These are phyloP conservation scores for Benincasa hispida DNA, from an alignment of 306 rosid genomes.

Conservation along the genomic window DNA sequence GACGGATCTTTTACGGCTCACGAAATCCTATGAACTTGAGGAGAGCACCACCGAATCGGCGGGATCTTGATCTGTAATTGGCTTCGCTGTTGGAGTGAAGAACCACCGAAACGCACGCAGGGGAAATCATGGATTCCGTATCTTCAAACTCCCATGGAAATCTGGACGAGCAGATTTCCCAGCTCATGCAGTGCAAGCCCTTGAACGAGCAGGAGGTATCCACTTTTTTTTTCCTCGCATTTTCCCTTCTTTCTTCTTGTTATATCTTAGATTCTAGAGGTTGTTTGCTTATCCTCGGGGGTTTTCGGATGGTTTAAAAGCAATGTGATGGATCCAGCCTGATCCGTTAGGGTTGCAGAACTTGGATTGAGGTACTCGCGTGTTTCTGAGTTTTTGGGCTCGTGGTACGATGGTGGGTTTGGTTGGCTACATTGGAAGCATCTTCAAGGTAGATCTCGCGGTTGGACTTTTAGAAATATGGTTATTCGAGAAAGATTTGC, in stretches of 20 bases:
- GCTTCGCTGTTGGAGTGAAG: background rate
- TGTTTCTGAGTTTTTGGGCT: background rate
- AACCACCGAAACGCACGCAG: background rate
- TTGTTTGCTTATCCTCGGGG: background rate
- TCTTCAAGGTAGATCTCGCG: background rate
- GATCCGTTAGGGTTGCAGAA: background rate
- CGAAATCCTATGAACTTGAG: slow-evolving; percentile 41
- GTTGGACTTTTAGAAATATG: background rate
- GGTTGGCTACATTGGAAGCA: background rate
- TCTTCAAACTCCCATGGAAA: slow-evolving; percentile 79
- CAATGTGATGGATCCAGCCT: slow-evolving; percentile 27
- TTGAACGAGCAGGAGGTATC: slow-evolving; percentile 84
- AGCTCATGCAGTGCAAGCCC: slow-evolving; percentile 99
- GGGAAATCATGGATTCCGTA: slow-evolving; percentile 50
- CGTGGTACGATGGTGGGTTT: background rate
- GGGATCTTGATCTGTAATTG: slow-evolving; percentile 28
- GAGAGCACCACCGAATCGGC: slow-evolving; percentile 6
- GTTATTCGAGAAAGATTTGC: background rate
- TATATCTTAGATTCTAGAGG: background rate
- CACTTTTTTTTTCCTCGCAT: background rate
- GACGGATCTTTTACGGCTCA: slow-evolving; percentile 17
- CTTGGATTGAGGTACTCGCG: background rate
- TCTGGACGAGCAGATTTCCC: slow-evolving; percentile 88
- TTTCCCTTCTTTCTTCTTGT: background rate
- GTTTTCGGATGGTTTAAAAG: slow-evolving; percentile 3